A percentile compares a stretch with the other conserved stretches of the same genome.
Conservation (phyloP, 2,329 filamentous ascomycete species). For the Escovopsis sp. region DNA sequence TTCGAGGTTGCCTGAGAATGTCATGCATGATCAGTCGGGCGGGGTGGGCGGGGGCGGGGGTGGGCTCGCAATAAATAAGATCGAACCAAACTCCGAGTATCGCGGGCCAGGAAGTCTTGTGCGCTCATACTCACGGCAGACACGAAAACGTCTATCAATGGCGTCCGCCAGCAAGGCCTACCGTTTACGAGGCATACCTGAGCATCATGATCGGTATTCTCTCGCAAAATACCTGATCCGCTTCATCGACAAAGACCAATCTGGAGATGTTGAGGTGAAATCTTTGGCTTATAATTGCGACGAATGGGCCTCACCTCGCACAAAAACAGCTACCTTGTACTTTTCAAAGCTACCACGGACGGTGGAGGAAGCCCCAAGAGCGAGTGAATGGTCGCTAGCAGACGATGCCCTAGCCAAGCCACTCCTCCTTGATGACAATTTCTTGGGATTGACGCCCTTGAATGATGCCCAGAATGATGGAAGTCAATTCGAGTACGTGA, state of each 20-base stretch:
- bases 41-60: no score
- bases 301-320: not conserved
- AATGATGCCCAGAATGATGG: not conserved
- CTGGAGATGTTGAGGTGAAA: not conserved
- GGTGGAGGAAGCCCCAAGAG: not conserved
- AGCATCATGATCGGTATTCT: not conserved
- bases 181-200: not conserved
- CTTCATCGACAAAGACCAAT: not conserved
- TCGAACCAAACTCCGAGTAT: no score
- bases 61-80: no score
- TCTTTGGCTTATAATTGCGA: conserved; percentile 1
- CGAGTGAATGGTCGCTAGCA: not conserved
- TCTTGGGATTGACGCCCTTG: conserved; percentile 1
- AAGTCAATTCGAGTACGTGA: not conserved
- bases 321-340: conserved; percentile 1
- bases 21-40: no score
- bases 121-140: no score
- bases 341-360: not conserved
- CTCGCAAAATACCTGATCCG: not conserved
- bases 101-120: no score
- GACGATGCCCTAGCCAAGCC: not conserved
- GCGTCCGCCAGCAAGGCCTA: not conserved
- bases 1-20: no score
- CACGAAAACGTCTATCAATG: not conserved
- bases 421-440: conserved; percentile 1